Evolutionary conservation across 768 basidiomycete species (phyloP).

Genomic region (Psilocybe azurescens): DNA sequence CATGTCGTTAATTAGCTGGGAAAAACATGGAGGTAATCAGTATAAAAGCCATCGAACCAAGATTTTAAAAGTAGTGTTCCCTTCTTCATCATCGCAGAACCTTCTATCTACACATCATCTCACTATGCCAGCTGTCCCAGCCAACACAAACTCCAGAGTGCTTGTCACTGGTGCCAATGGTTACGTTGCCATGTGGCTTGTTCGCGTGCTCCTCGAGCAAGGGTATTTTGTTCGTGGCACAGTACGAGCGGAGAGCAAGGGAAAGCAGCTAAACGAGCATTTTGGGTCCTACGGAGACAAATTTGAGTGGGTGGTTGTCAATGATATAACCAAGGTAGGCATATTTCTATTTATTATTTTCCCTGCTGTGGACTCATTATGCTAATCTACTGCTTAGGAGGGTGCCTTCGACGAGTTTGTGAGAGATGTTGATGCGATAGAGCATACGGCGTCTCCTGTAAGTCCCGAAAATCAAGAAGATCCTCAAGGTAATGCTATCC

Average conservation of each 20-base stretch:
- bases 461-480: slow-evolving; percentile 42
- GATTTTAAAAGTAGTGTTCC: too few relatives aligned
- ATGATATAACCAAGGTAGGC: slow-evolving; percentile 59
- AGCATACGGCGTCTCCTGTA: slow-evolving; percentile 71
- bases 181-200: slow-evolving; percentile 65
- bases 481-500: slow-evolving; percentile 33
- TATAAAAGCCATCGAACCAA: too few relatives aligned
- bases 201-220: slow-evolving; percentile 57
- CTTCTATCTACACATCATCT: neutral
- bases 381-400: slow-evolving; percentile 42
- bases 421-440: slow-evolving; percentile 73
- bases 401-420: slow-evolving; percentile 82
- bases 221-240: slow-evolving; percentile 72
- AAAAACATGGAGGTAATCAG: too few relatives aligned
- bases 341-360: slow-evolving; percentile 61
- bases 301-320: slow-evolving; percentile 71
- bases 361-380: slow-evolving; percentile 30
- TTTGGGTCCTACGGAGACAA: slow-evolving; percentile 62
- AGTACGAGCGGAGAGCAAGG: slow-evolving; percentile 67
- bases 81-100: too few relatives aligned
- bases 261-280: slow-evolving; percentile 53
- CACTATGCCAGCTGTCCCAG: neutral
- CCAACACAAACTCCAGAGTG: slow-evolving; percentile 24
- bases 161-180: slow-evolving; percentile 39
- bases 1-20: too few relatives aligned